A percentile compares a stretch with the other conserved stretches of the same genome.
Evolutionary conservation across 1,284 basidiomycete species (phyloP).

Genomic region (Trametes versicolor): DNA sequence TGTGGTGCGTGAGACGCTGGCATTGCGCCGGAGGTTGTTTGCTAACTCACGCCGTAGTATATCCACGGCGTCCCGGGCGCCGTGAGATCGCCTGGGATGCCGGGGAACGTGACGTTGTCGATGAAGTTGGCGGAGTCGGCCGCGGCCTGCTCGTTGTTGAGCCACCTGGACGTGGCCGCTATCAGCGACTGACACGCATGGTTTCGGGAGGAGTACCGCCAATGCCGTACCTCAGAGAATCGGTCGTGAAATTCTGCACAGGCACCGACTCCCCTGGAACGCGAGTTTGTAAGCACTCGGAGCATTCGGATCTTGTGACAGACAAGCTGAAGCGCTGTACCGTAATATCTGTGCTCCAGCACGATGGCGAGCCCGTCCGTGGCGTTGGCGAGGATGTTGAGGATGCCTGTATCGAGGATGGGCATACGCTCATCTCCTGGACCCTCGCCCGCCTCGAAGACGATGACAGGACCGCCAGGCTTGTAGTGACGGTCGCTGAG

Average conservation of each 20-base stretch:
- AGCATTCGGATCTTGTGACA: slow-evolving; percentile 10
- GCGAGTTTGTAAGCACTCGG: slow-evolving; percentile 2
- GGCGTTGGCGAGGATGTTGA: slow-evolving; percentile 84
- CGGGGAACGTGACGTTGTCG: slow-evolving; percentile 77
- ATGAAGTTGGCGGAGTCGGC: slow-evolving; percentile 96
- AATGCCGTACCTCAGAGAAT: slow-evolving; percentile 67
- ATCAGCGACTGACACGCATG: slow-evolving; percentile 14
- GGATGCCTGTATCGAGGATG: slow-evolving; percentile 85
- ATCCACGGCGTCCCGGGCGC: slow-evolving; percentile 86
- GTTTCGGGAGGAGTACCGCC: not conserved
- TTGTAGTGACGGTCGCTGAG: slow-evolving; percentile 87
- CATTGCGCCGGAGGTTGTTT: slow-evolving; percentile 32
- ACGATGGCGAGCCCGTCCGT: slow-evolving; percentile 89
- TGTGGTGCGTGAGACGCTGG: slow-evolving; percentile 17
- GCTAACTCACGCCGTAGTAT: slow-evolving; percentile 81
- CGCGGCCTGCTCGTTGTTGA: slow-evolving; percentile 89
- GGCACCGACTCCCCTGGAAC: slow-evolving; percentile 82
- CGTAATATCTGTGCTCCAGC: slow-evolving; percentile 73
- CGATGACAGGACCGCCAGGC: slow-evolving; percentile 80
- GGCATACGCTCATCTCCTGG: slow-evolving; percentile 76
- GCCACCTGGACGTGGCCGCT: slow-evolving; percentile 61
- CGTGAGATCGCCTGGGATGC: slow-evolving; percentile 74
- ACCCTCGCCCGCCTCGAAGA: slow-evolving; percentile 89
- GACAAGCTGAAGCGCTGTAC: slow-evolving; percentile 6
- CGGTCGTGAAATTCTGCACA: slow-evolving; percentile 82